Percentiles rank a stretch among this genome's conserved stretches.
These are phyloP conservation scores for Blastomyces percursus DNA, from an alignment of 2,329 filamentous ascomycete species.

Conservation along the genomic window DNA sequence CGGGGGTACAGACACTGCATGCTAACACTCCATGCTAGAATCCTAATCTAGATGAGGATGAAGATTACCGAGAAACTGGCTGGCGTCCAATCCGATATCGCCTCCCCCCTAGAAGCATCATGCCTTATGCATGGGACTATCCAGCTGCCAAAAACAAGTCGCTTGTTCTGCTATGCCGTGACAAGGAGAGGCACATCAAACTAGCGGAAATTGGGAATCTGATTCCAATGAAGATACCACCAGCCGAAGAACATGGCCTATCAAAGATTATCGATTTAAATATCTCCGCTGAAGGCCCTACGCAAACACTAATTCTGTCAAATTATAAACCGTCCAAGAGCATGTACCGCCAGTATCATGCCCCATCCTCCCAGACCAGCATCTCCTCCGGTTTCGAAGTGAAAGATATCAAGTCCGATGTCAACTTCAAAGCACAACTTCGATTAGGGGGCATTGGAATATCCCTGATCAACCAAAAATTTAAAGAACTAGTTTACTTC, in stretches of 20 bases:
- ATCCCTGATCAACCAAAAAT: constrained; percentile 82
- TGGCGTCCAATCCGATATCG: constrained; percentile 92
- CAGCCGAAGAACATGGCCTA: constrained; percentile 48
- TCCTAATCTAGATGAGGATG: constrained; percentile 85
- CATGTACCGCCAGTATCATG: constrained; percentile 61
- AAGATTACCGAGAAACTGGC: constrained; percentile 62
- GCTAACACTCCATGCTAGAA: constrained; percentile 36
- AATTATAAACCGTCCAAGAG: constrained; percentile 92
- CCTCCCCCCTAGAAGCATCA: constrained; percentile 86
- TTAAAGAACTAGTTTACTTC: constrained; percentile 85
- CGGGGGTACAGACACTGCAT: background rate
- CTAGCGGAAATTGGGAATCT: constrained; percentile 93
- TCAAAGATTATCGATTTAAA: constrained; percentile 94
- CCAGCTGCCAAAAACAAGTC: constrained; percentile 95
- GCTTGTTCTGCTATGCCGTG: constrained; percentile 67
- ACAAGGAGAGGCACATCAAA: constrained; percentile 82
- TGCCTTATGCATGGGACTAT: constrained; percentile 99
- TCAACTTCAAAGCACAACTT: constrained; percentile 81
- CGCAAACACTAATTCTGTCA: constrained; percentile 83
- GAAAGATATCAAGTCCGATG: constrained; percentile 77
- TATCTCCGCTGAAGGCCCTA: constrained; percentile 88
- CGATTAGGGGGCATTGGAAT: constrained; percentile 83
- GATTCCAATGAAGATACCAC: constrained; percentile 80
- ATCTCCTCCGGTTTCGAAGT: constrained; percentile 72
- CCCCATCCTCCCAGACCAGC: constrained; percentile 47